Conservation (phyloP, 2,329 filamentous ascomycete genomes). For the Moelleriella libera region DNA sequence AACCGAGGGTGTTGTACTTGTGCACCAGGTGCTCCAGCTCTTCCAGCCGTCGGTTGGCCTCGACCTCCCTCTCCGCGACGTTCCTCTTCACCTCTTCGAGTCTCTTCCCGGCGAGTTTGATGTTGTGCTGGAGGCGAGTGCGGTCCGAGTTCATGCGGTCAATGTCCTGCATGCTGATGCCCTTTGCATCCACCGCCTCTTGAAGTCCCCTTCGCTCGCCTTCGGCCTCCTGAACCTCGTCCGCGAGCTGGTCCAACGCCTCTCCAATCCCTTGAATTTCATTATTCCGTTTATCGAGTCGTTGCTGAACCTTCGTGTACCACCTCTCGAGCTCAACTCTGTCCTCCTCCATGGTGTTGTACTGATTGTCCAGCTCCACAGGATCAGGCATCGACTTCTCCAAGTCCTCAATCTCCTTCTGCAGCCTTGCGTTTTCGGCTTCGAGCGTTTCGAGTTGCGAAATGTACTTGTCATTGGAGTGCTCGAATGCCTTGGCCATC, state of each 20-base stretch:
- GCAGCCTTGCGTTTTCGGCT: constrained; percentile 66
- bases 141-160: constrained; percentile 96
- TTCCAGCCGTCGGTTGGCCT: constrained; percentile 74
- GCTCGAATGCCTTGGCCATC: constrained; percentile 82
- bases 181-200: constrained; percentile 77
- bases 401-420: constrained; percentile 77
- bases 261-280: constrained; percentile 72
- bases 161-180: constrained; percentile 95
- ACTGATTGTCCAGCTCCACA: constrained; percentile 72
- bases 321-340: constrained; percentile 92
- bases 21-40: constrained; percentile 86
- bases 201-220: constrained; percentile 70
- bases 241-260: constrained; percentile 65
- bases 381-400: constrained; percentile 78
- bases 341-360: constrained; percentile 89
- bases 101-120: constrained; percentile 60
- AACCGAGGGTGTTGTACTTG: constrained; percentile 84
- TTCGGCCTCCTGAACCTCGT: constrained; percentile 66
- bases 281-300: constrained; percentile 77
- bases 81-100: constrained; percentile 77
- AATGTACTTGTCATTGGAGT: constrained; percentile 69
- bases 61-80: constrained; percentile 75
- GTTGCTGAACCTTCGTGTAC: constrained; percentile 69
- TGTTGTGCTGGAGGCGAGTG: constrained; percentile 79
- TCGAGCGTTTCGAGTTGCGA: constrained; percentile 78